Conservation (phyloP, 2,329 filamentous ascomycete species). For the Neofusicoccum laricinum region DNA sequence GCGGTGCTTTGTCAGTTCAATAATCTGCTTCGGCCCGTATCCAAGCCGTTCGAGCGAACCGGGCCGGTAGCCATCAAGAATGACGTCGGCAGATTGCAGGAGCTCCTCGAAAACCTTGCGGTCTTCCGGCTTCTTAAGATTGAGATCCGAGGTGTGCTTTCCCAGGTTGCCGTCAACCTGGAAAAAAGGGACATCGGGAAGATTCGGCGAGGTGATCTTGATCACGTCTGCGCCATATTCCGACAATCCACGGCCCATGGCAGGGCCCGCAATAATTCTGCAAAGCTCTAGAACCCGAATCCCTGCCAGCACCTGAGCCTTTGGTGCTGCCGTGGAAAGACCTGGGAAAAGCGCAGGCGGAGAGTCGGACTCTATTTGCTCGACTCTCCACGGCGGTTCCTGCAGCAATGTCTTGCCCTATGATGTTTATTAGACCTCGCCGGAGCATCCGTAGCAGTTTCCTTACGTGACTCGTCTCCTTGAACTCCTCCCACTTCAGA, state of each 20-base stretch:
- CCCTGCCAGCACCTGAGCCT: constrained; percentile 49
- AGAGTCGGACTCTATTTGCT: constrained; percentile 50
- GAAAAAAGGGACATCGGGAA: constrained; percentile 71
- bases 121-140: constrained; percentile 57
- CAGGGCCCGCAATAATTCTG: constrained; percentile 73
- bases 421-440: constrained; percentile 18
- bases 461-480: constrained; percentile 38
- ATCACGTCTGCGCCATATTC: constrained; percentile 74
- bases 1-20: constrained; percentile 51
- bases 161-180: constrained; percentile 71
- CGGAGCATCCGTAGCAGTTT: background rate
- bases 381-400: constrained; percentile 48
- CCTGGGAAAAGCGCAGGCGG: constrained; percentile 47
- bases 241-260: constrained; percentile 67
- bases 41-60: constrained; percentile 63
- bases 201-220: constrained; percentile 64
- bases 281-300: constrained; percentile 73
- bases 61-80: constrained; percentile 69
- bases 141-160: constrained; percentile 63
- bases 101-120: constrained; percentile 57
- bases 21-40: constrained; percentile 57
- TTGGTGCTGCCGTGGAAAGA: constrained; percentile 36
- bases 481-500: constrained; percentile 41
- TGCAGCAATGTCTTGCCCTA: constrained; percentile 40
- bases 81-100: constrained; percentile 60